Conservation (phyloP, 2,329 filamentous ascomycete species). For the Colletotrichum chrysophilum region DNA sequence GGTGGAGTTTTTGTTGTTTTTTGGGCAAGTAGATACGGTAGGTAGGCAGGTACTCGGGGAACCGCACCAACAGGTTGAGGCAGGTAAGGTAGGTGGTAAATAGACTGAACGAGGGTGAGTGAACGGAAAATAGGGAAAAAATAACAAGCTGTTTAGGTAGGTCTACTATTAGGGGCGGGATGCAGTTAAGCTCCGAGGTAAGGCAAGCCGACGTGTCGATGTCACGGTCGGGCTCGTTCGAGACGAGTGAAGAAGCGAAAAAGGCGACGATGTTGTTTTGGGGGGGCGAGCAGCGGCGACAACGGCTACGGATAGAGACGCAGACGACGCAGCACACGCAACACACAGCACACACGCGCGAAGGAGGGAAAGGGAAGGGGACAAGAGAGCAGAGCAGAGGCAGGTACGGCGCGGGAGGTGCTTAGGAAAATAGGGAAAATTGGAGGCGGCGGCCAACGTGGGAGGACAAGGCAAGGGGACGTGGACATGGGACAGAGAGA, state of each 20-base stretch:
- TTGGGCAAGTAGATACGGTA: background rate
- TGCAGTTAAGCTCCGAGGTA: constrained; percentile 1
- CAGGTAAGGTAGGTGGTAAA: background rate
- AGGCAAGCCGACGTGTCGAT: background rate
- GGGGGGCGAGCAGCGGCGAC: background rate
- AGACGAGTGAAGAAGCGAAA: background rate
- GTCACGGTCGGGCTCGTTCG: constrained; percentile 1
- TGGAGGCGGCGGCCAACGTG: constrained; percentile 1
- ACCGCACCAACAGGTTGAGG: background rate
- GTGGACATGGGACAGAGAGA: background rate
- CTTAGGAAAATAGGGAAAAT: constrained; percentile 13
- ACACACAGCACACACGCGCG: constrained; percentile 2
- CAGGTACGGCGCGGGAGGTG: constrained; percentile 10
- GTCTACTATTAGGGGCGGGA: constrained; percentile 16
- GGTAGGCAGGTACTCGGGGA: background rate
- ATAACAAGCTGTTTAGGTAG: background rate
- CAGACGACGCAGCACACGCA: background rate
- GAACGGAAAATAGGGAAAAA: background rate
- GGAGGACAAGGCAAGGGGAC: background rate
- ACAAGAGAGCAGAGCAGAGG: background rate
- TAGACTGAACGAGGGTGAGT: constrained; percentile 17
- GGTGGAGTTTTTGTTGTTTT: background rate
- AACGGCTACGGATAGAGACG: constrained; percentile 3
- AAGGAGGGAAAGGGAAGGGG: constrained; percentile 1
- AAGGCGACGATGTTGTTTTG: constrained; percentile 3